phyloP scores from a whole-genome alignment of 305 asterid species.

The Ajuga reptans region DNA sequence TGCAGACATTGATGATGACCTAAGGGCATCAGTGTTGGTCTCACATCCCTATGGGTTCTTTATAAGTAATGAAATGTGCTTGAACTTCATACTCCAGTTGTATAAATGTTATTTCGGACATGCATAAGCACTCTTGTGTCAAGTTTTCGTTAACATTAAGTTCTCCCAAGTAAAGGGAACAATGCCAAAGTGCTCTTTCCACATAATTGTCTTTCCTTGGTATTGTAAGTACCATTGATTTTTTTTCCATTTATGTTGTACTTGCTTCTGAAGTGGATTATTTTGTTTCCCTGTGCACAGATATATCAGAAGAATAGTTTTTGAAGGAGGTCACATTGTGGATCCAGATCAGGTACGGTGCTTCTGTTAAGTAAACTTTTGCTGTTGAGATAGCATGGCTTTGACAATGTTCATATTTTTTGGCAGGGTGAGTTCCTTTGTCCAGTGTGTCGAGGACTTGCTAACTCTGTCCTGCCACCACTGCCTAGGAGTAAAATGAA shows the following conservation, averaged over 20 bases:
- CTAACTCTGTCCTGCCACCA: conserved; percentile 71
- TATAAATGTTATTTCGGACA: conserved; percentile 4
- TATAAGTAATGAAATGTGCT: not conserved
- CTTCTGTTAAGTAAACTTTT: conserved; percentile 19
- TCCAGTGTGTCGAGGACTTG: conserved; percentile 96
- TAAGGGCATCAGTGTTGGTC: not conserved
- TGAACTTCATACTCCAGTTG: not conserved
- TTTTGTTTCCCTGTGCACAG: conserved; percentile 31
- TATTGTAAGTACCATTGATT: not conserved
- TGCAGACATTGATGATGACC: not conserved
- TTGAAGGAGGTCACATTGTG: conserved; percentile 93
- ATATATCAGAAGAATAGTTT: conserved; percentile 63
- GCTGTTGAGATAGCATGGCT: conserved; percentile 19
- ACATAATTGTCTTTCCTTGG: conserved; percentile 4
- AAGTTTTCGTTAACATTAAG: not conserved
- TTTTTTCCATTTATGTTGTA: not conserved
- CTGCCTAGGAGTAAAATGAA: conserved; percentile 38
- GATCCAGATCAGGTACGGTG: conserved; percentile 85
- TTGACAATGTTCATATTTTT: conserved; percentile 21
- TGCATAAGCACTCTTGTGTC: not conserved
- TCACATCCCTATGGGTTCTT: not conserved
- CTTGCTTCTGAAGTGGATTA: conserved; percentile 12
- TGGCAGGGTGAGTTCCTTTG: conserved; percentile 94
- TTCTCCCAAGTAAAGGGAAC: not conserved
- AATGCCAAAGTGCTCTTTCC: not conserved